phyloP scores from a whole-genome alignment of 2,329 filamentous ascomycete species.

The Neonectria magnoliae region DNA sequence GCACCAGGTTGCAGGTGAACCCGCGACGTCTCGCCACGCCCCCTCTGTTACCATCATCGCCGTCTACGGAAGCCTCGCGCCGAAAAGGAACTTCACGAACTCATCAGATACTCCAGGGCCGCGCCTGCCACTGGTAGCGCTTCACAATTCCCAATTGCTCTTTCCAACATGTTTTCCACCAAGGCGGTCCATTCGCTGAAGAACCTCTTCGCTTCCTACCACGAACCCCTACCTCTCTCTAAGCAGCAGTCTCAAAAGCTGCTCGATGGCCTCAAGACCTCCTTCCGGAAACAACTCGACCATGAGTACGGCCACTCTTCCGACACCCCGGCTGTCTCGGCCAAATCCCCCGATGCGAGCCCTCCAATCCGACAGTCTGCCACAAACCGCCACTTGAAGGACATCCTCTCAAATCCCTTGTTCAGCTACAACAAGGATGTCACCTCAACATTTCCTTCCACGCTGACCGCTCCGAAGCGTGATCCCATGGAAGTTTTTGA shows the following conservation, averaged over 20 bases:
- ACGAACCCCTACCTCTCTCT: constrained; percentile 63
- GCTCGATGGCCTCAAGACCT: constrained; percentile 64
- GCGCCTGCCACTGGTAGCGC: constrained; percentile 27
- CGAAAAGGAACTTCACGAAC: not conserved
- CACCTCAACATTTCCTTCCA: constrained; percentile 31
- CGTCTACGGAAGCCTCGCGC: constrained; percentile 14
- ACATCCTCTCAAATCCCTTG: constrained; percentile 67
- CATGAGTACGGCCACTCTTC: constrained; percentile 62
- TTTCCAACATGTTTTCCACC: constrained; percentile 50
- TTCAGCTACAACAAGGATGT: constrained; percentile 53
- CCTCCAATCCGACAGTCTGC: constrained; percentile 50
- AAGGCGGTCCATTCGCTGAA: constrained; percentile 51
- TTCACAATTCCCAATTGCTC: constrained; percentile 46
- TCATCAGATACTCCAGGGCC: constrained; percentile 2
- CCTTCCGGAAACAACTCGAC: constrained; percentile 68
- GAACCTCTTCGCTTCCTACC: constrained; percentile 54
- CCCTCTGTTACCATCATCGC: not conserved
- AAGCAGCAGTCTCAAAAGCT: constrained; percentile 63
- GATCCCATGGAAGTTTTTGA: constrained; percentile 67
- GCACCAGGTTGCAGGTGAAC: constrained; percentile 2
- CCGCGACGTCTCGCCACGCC: constrained; percentile 11
- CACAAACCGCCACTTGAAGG: constrained; percentile 59
- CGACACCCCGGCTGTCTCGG: constrained; percentile 34
- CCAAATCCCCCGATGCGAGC: constrained; percentile 31
- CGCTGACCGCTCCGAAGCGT: constrained; percentile 29